Evolutionary conservation across 2,329 filamentous ascomycete species (phyloP).

Genomic region (Tolypocladium guangdongense): DNA sequence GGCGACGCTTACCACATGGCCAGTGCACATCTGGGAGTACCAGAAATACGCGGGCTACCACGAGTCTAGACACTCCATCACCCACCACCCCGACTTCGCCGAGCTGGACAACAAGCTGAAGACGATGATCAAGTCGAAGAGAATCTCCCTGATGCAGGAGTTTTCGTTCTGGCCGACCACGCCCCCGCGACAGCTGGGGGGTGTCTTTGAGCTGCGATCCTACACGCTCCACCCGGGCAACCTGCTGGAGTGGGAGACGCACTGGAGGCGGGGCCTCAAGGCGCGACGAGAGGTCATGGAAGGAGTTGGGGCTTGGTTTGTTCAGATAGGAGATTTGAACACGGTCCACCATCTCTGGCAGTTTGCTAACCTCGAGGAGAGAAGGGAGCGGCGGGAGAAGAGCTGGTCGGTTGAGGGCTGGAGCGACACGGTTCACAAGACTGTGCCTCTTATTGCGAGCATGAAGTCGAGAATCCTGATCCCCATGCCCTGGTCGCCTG

Average conservation of each 20-base stretch:
- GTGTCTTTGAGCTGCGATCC: constrained; percentile 89
- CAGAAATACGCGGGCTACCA: constrained; percentile 96
- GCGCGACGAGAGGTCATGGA: constrained; percentile 96
- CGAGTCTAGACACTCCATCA: constrained; percentile 76
- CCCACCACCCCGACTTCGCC: constrained; percentile 70
- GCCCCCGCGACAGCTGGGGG: constrained; percentile 77
- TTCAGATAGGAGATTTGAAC: constrained; percentile 95
- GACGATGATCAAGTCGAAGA: constrained; percentile 72
- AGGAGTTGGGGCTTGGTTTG: constrained; percentile 95
- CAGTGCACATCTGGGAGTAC: constrained; percentile 99
- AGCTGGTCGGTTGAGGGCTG: constrained; percentile 94
- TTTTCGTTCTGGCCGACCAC: constrained; percentile 99
- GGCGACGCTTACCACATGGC: constrained; percentile 5
- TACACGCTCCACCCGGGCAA: constrained; percentile 96
- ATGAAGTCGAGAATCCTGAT: constrained; percentile 95
- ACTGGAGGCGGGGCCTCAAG: constrained; percentile 87
- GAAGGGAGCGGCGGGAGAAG: constrained; percentile 80
- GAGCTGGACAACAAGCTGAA: constrained; percentile 80
- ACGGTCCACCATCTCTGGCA: constrained; percentile 98
- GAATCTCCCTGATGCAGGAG: constrained; percentile 93
- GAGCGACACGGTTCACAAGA: constrained; percentile 97
- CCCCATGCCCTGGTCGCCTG: constrained; percentile 93
- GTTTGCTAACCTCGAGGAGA: constrained; percentile 91
- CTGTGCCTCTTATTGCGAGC: constrained; percentile 86
- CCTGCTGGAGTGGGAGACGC: constrained; percentile 95